phyloP scores from a whole-genome alignment of 1,284 basidiomycete genomes.

The Takashimella tepidaria region DNA sequence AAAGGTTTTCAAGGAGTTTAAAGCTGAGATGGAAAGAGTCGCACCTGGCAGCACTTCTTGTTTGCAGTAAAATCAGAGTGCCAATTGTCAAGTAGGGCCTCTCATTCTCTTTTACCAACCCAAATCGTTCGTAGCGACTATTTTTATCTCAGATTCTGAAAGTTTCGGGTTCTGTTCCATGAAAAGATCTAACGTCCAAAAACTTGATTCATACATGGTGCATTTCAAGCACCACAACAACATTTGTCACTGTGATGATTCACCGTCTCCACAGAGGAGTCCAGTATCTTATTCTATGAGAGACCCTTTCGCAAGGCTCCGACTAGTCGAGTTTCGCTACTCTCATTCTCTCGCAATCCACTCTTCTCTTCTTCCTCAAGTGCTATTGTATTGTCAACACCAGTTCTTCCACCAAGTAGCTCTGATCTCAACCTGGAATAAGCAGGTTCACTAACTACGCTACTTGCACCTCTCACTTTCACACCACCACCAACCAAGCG shows the following conservation, averaged over 20 bases:
- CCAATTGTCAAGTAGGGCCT: not conserved
- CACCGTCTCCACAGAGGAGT: no score
- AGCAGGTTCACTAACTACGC: not conserved
- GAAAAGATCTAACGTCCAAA: no score
- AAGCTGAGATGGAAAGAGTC: not conserved
- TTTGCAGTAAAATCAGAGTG: not conserved
- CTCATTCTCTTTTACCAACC: no score
- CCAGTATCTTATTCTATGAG: not conserved
- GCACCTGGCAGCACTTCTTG: conserved; percentile 1
- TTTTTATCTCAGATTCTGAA: no score
- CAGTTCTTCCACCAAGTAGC: not conserved
- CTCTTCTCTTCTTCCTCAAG: not conserved
- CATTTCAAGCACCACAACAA: no score
- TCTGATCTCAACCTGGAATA: not conserved
- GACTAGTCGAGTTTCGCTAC: not conserved
- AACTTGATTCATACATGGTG: no score
- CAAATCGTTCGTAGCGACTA: no score
- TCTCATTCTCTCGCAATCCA: not conserved
- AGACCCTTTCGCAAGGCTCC: not conserved
- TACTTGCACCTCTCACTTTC: not conserved
- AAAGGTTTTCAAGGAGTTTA: conserved; percentile 3
- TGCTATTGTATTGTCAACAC: not conserved
- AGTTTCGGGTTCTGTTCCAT: no score
- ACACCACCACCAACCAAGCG: not conserved
- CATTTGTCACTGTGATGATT: no score